phyloP scores from a whole-genome alignment of 257 asterid genomes.

The Ehretia macrophylla region DNA sequence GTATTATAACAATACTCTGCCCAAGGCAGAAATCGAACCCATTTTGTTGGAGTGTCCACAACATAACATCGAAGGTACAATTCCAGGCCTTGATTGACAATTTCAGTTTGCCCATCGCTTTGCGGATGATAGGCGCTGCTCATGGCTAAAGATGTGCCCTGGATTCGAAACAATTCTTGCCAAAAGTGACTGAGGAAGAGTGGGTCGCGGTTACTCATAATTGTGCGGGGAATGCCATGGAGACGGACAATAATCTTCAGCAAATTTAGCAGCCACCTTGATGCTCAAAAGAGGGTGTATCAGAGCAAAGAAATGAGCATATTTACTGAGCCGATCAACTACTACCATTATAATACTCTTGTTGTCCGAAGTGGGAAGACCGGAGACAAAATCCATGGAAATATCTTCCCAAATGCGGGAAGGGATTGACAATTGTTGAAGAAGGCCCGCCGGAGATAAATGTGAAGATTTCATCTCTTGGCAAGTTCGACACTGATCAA shows the following conservation, averaged over 20 bases:
- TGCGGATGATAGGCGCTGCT: not conserved
- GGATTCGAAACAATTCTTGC: not conserved
- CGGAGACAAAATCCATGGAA: not conserved
- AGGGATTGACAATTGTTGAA: not conserved
- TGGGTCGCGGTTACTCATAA: not conserved
- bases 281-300: not conserved
- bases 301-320: not conserved
- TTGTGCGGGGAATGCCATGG: not conserved
- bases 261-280: not conserved
- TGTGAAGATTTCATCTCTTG: not conserved
- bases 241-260: not conserved
- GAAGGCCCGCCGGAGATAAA: not conserved
- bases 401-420: not conserved
- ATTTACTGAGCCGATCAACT: not conserved
- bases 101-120: not conserved
- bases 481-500: not conserved
- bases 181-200: not conserved
- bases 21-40: not conserved
- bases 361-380: not conserved
- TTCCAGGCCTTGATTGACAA: not conserved
- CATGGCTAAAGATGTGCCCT: not conserved
- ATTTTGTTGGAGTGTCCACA: not conserved
- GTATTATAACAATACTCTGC: not conserved
- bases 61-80: not conserved
- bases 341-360: constrained; percentile 1